These are phyloP conservation scores for Rhizopogon rudus DNA, from an alignment of 768 basidiomycete genomes.

Conservation along the genomic window DNA sequence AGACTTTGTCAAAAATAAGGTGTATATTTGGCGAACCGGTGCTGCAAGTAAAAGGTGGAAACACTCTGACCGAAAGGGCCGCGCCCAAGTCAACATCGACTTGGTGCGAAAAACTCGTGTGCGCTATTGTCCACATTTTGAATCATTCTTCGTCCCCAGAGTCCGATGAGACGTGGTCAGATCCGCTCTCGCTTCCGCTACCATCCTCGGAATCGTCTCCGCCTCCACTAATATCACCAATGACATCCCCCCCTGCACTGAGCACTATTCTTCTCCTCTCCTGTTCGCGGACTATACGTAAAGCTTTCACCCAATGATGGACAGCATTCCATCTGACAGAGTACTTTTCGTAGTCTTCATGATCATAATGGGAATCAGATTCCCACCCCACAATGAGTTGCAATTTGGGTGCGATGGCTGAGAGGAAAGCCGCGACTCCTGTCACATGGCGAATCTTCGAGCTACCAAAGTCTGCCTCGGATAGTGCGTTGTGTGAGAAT, in stretches of 20 bases:
- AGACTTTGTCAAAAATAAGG: too few species aligned
- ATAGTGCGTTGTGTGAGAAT: neutral
- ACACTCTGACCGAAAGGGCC: too few species aligned
- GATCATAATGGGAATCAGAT: neutral
- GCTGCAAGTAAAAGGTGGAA: too few species aligned
- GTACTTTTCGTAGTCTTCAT: slow-evolving; percentile 12
- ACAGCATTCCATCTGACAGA: slow-evolving; percentile 19
- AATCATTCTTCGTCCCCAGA: neutral
- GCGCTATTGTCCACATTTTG: neutral
- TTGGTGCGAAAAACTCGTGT: too few species aligned
- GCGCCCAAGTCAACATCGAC: too few species aligned
- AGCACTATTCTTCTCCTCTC: neutral
- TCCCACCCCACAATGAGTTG: neutral
- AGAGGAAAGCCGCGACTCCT: neutral
- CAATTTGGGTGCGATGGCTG: neutral
- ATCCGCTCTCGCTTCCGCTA: neutral
- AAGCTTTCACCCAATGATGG: slow-evolving; percentile 14
- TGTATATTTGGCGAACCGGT: too few species aligned
- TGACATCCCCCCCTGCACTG: neutral
- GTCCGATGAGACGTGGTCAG: neutral
- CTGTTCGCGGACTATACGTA: slow-evolving; percentile 7
- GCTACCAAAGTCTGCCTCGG: neutral
- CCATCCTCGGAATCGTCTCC: neutral
- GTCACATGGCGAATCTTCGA: neutral
- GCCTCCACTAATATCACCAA: neutral